Conservation (phyloP, 768 basidiomycete species). For the Daedalea quercina region DNA sequence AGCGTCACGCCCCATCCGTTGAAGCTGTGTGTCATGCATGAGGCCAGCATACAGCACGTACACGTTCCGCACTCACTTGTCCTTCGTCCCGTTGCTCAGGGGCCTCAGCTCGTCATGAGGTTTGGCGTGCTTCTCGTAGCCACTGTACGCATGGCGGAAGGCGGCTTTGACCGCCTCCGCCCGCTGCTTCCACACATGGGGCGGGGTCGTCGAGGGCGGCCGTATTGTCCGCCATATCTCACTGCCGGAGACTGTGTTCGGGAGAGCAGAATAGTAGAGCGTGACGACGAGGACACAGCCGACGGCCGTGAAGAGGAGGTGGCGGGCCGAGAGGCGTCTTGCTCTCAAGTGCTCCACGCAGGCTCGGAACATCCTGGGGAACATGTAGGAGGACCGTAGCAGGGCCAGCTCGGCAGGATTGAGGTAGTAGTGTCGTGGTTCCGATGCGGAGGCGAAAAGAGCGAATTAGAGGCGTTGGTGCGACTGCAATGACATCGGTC, state of each 20-base stretch:
- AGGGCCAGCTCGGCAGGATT: background rate
- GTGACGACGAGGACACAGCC: conserved; percentile 12
- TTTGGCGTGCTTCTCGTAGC: conserved; percentile 54
- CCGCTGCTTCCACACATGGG: conserved; percentile 41
- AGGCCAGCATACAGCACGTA: background rate
- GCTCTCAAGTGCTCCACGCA: background rate
- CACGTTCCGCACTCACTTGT: conserved; percentile 36
- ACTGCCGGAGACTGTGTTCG: background rate
- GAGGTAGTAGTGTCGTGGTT: background rate
- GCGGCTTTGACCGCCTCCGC: conserved; percentile 54
- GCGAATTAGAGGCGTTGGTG: background rate
- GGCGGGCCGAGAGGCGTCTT: conserved; percentile 12
- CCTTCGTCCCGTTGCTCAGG: conserved; percentile 33
- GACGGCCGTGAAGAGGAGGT: conserved; percentile 6
- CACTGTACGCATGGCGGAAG: conserved; percentile 62
- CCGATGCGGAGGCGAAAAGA: background rate
- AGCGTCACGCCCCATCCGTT: conserved; percentile 76
- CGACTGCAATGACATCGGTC: background rate
- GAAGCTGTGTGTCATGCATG: conserved; percentile 37
- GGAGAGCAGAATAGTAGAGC: conserved; percentile 13
- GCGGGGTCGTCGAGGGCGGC: conserved; percentile 10
- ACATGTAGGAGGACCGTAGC: background rate
- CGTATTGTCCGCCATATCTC: background rate
- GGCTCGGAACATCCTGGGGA: background rate
- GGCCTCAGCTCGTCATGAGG: conserved; percentile 62